Percentiles rank a stretch among this genome's conserved stretches.
Conservation (phyloP, 306 rosid species). For the Castanospermum australe region DNA sequence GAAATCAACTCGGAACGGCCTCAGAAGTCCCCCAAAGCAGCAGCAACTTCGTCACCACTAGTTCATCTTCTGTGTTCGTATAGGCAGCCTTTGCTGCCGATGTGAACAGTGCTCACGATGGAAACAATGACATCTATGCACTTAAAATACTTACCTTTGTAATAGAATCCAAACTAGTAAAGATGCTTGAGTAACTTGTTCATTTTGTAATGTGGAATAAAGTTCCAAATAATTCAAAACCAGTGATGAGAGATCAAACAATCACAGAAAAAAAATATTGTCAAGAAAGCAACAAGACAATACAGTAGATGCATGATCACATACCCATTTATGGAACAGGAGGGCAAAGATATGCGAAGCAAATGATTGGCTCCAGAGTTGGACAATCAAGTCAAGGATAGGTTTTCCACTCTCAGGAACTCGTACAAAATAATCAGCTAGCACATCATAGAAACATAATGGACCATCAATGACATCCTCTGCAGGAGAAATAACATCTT, state of each 20-base stretch:
- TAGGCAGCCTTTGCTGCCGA: too few species aligned
- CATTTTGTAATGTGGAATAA: not conserved
- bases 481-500: constrained; percentile 63
- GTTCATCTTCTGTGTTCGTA: too few species aligned
- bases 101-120: not conserved
- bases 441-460: constrained; percentile 85
- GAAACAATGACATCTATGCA: not conserved
- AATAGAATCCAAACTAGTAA: not conserved
- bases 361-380: constrained; percentile 98
- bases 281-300: not conserved
- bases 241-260: not conserved
- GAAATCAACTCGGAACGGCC: too few species aligned
- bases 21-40: too few species aligned
- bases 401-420: constrained; percentile 78
- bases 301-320: constrained; percentile 15
- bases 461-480: constrained; percentile 46
- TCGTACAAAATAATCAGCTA: constrained; percentile 83
- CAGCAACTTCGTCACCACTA: too few species aligned
- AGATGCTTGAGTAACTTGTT: not conserved
- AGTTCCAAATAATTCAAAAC: not conserved
- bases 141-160: not conserved
- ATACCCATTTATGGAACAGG: constrained; percentile 97
- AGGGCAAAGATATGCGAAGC: constrained; percentile 90
- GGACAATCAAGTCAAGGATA: constrained; percentile 84
- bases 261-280: not conserved